Conservation (phyloP, 1,139 yeast genomes). For the Pichia norvegensis region DNA sequence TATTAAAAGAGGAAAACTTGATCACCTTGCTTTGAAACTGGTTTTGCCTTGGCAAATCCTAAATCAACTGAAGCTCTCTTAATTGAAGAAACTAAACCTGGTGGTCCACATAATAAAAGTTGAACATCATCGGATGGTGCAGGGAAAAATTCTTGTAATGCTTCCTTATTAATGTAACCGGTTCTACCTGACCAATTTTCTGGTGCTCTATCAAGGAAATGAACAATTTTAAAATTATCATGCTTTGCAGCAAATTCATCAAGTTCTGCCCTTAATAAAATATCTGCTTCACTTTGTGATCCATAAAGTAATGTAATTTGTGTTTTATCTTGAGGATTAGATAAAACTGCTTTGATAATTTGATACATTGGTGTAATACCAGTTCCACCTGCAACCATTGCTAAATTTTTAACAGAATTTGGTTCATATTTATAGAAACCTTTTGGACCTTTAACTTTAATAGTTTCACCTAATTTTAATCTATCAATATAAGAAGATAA, state of each 20-base stretch:
- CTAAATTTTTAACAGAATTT: slow-evolving; percentile 66
- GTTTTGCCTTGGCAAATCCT: slow-evolving; percentile 83
- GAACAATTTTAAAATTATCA: slow-evolving; percentile 63
- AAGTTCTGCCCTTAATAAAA: slow-evolving; percentile 68
- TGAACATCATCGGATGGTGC: slow-evolving; percentile 55
- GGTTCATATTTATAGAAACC: slow-evolving; percentile 84
- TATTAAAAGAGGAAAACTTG: slow-evolving; percentile 77
- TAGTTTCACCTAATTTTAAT: slow-evolving; percentile 60
- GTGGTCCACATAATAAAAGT: slow-evolving; percentile 91
- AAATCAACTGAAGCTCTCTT: slow-evolving; percentile 74
- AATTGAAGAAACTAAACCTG: slow-evolving; percentile 72
- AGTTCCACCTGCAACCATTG: slow-evolving; percentile 94
- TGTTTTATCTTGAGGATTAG: slow-evolving; percentile 78
- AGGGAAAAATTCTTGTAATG: slow-evolving; percentile 61
- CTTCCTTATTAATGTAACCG: slow-evolving; percentile 78
- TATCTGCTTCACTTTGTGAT: slow-evolving; percentile 66
- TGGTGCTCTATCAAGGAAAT: slow-evolving; percentile 72
- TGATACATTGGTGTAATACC: slow-evolving; percentile 96
- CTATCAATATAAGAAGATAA: slow-evolving; percentile 70
- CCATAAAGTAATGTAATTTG: slow-evolving; percentile 76
- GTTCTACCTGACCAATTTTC: slow-evolving; percentile 70
- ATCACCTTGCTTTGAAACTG: slow-evolving; percentile 87
- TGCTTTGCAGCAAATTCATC: slow-evolving; percentile 56
- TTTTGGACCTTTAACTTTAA: slow-evolving; percentile 85
- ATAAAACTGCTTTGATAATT: slow-evolving; percentile 59